Evolutionary conservation across 495 filamentous ascomycete species (phyloP), one percentile per base, ranked within the genome.

Genomic region (Aspergillus diversus): DNA sequence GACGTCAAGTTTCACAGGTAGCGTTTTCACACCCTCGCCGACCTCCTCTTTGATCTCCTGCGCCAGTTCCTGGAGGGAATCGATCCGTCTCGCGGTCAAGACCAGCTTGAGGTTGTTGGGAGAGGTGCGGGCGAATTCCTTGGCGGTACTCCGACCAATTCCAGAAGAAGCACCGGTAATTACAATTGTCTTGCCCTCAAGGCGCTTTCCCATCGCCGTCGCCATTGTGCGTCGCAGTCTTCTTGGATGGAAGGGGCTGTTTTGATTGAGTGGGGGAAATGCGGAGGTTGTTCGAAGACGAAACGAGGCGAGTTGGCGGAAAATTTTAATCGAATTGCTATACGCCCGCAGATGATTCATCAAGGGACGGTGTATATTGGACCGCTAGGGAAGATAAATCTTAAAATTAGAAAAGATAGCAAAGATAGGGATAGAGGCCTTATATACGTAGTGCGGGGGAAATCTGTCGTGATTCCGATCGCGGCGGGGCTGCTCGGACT

Each of bases 91-190:
- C 21, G 95, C 95, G 7, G 95, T 96, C 56, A 97, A 72, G 59
- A 99, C 87, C 33, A 99, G 82, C 74, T 91, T 92, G 56, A 98
- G 85, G 73, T 86, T 81, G 59, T 87, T 85, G 5, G 95, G 94
- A 16, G 89, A 83, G 1, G 95, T 93, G 52, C 90, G 87, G 13
- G 95, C 95, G 69, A 99, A 99, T 73, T 99, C 95, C 68, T 92
- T 81, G 32, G 95, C 95, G 51, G 88, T 92, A 73, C 86, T 89
- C 59, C 84, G 84, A 2, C 95, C 95, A 71, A 99, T 99, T 48
- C 95, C 95, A 2, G 93, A 97, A 0, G 90, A 95, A 39, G 95
- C 95, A 46, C 95, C 95, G 0, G 95, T 99, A 57, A 99, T 85
- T 39, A 98, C 75, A 47, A 99, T 85, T 1, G 93, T 98, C 79